Conservation (phyloP, 2,329 filamentous ascomycete genomes). For the Scedosporium dehoogii region DNA sequence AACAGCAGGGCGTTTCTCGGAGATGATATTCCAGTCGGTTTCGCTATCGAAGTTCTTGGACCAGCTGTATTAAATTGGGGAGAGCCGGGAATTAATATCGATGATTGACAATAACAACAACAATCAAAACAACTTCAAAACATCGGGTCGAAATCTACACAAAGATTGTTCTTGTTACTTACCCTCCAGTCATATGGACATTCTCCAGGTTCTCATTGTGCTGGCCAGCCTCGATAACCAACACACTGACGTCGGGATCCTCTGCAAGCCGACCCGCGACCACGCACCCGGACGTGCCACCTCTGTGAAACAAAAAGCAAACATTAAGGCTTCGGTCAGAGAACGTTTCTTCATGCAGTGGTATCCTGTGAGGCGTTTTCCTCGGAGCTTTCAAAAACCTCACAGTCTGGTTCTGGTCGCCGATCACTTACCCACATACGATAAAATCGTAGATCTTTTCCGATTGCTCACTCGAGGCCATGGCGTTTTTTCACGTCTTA, state of each 20-base stretch:
- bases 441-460: constrained; percentile 21
- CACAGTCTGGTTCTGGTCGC: background rate
- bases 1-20: constrained; percentile 26
- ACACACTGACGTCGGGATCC: constrained; percentile 12
- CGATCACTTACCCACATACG: constrained; percentile 21
- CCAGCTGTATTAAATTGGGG: constrained; percentile 20
- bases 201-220: constrained; percentile 33
- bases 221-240: constrained; percentile 17
- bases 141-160: too few species aligned
- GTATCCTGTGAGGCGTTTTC: too few species aligned
- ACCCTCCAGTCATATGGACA: constrained; percentile 40
- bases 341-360: too few species aligned
- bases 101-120: too few species aligned
- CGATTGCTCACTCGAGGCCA: background rate
- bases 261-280: constrained; percentile 18
- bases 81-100: too few species aligned
- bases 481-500: too few species aligned
- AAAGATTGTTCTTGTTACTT: constrained; percentile 8
- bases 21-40: constrained; percentile 41
- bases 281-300: constrained; percentile 18
- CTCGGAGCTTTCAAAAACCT: too few species aligned
- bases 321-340: too few species aligned
- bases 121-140: too few species aligned
- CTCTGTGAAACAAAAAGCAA: constrained; percentile 10
- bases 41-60: constrained; percentile 35